These are phyloP conservation scores for Hirsutella rhossiliensis DNA, from an alignment of 2,329 filamentous ascomycete species.

Conservation along the genomic window DNA sequence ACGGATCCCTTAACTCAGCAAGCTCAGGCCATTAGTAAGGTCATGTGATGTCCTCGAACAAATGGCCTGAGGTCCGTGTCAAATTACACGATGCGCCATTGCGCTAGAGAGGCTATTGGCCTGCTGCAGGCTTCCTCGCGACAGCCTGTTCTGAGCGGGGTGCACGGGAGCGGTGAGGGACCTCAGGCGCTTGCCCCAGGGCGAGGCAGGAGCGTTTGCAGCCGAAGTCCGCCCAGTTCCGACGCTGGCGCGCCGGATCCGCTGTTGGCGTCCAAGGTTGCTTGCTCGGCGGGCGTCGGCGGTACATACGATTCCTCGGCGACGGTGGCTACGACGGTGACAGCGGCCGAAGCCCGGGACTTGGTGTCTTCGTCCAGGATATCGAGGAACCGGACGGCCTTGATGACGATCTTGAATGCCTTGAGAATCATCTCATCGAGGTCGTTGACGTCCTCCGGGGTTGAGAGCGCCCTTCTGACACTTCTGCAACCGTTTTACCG, in stretches of 20 bases:
- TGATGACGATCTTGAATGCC: constrained; percentile 87
- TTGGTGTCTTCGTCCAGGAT: constrained; percentile 58
- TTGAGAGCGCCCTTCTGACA: constrained; percentile 40
- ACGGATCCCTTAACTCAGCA: too few relatives aligned
- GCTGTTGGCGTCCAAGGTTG: constrained; percentile 28
- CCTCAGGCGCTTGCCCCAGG: constrained; percentile 34
- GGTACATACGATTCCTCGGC: constrained; percentile 46
- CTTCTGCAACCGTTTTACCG: constrained; percentile 75
- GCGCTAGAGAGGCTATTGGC: constrained; percentile 37
- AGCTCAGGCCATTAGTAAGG: too few relatives aligned
- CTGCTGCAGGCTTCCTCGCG: constrained; percentile 22
- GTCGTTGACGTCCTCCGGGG: constrained; percentile 52
- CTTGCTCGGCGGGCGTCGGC: constrained; percentile 49
- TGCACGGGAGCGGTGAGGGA: constrained; percentile 23
- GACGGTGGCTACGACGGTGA: constrained; percentile 49
- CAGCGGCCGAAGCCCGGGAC: constrained; percentile 35
- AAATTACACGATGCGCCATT: constrained; percentile 63
- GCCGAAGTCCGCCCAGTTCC: neutral
- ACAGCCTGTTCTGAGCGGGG: constrained; percentile 19
- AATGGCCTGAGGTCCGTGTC: too few relatives aligned
- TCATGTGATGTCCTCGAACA: too few relatives aligned
- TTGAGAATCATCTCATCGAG: constrained; percentile 88
- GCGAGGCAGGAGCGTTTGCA: constrained; percentile 4
- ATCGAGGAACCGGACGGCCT: constrained; percentile 82
- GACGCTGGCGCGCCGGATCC: constrained; percentile 8